Base-by-base conservation (phyloP, 352 stramenopile species). In the Pythium dissotocum region DNA sequence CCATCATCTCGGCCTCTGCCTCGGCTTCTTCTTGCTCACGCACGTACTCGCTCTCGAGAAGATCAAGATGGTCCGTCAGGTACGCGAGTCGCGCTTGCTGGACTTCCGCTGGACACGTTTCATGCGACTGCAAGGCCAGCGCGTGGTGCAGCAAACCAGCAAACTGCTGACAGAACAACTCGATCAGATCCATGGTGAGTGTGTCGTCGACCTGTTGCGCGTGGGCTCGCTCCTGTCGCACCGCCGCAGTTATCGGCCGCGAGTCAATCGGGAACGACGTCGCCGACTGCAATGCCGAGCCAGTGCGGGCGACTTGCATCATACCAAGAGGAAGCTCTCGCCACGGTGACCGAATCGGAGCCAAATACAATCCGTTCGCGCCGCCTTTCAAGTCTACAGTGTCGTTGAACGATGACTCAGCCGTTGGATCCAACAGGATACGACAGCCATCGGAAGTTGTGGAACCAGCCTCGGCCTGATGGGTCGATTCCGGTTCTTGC, bases 361-460 rank as follows among this genome's bases (percentile, higher is more conserved):
- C 72, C 8, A 94, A 65, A 51, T 91, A 91, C 54, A 92, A 55
- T 0, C 83, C 85, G 44, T 78, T 68, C 28, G 80, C 78, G 0
- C 82, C 82, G 2, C 83, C 82, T 24, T 72, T 70, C 28, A 91
- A 76, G 55, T 93, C 85, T 4, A 90, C 81, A 0, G 81, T 90
- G 55, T 91, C 83, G 40, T 93, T 93, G 68, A 87, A 93, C 4
- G 64, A 76, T 24, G 82, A 69, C 56, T 91, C 73, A 0, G 77
- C 76, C 9, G 76, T 70, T 4, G 83, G 82, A 32, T 90, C 76
- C 0, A 75, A 38, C 3, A 87, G 49, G 4, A 86, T 81, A 12
- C 72, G 35, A 1, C 73, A 72, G n/a, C 42, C 38, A 21, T 24
- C 38, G 2, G 64, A 24, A 10, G 61, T 26, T 1, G 38, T 14